A percentile compares a stretch with the other conserved stretches of the same genome.
Evolutionary conservation across 2,329 filamentous ascomycete genomes (phyloP).

Genomic region (Colletotrichum sansevieriae): DNA sequence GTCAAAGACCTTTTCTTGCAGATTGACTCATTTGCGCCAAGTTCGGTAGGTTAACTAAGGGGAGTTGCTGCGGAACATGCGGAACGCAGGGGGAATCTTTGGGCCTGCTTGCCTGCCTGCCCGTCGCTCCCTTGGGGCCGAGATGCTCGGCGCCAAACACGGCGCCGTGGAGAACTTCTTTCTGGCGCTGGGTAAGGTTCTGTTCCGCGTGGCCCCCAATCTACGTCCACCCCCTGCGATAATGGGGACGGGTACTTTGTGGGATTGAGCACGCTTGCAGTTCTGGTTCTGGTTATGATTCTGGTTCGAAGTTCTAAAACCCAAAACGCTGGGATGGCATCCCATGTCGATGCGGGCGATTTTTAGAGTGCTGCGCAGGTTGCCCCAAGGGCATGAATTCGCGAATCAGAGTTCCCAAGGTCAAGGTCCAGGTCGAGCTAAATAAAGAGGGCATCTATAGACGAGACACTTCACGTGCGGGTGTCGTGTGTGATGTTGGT

Average conservation of each 20-base stretch:
- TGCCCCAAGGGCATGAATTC: slow-evolving; percentile 33
- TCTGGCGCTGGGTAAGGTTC: slow-evolving; percentile 9
- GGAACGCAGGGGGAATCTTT: slow-evolving; percentile 16
- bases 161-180: neutral
- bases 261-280: neutral
- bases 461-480: slow-evolving; percentile 32
- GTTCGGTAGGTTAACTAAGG: neutral
- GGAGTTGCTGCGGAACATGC: neutral
- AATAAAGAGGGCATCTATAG: slow-evolving; percentile 38
- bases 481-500: neutral
- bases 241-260: neutral
- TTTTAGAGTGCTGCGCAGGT: slow-evolving; percentile 21
- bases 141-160: slow-evolving; percentile 27
- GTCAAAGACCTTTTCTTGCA: slow-evolving; percentile 1
- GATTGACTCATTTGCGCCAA: slow-evolving; percentile 5
- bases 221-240: slow-evolving; percentile 9
- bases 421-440: slow-evolving; percentile 10
- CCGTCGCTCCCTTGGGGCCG: slow-evolving; percentile 4
- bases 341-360: slow-evolving; percentile 26
- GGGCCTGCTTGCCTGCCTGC: neutral
- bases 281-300: neutral
- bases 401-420: neutral
- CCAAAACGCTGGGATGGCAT: slow-evolving; percentile 17
- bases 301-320: neutral
- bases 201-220: slow-evolving; percentile 8